These are phyloP conservation scores for Sordaria brevicollis DNA, from an alignment of 495 filamentous ascomycete genomes.

Conservation along the genomic window DNA sequence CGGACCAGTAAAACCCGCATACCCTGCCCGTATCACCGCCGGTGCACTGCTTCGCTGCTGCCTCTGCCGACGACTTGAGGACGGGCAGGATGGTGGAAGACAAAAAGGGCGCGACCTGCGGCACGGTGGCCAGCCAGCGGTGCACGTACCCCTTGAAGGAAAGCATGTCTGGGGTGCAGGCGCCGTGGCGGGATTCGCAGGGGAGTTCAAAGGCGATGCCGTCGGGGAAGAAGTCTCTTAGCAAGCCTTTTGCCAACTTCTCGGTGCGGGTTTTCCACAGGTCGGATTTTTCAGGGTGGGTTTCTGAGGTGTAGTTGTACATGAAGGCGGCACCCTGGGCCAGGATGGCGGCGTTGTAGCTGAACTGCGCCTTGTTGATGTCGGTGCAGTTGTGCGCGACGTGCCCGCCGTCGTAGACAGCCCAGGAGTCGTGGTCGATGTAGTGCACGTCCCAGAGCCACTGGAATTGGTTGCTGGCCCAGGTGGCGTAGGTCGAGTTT, in stretches of 20 bases:
- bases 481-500: conserved; percentile 68
- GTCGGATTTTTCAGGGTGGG: conserved; percentile 10
- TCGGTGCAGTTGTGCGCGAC: conserved; percentile 50
- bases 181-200: conserved; percentile 48
- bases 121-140: conserved; percentile 66
- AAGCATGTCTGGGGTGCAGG: conserved; percentile 64
- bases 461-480: conserved; percentile 64
- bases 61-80: conserved; percentile 50
- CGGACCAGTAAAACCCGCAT: conserved; percentile 47
- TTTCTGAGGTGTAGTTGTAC: conserved; percentile 47
- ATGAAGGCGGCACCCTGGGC: conserved; percentile 68
- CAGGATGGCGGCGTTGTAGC: conserved; percentile 65
- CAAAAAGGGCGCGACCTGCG: conserved; percentile 60
- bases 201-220: conserved; percentile 56
- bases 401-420: conserved; percentile 63
- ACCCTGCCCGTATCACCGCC: conserved; percentile 42
- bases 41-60: conserved; percentile 57
- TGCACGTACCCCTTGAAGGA: conserved; percentile 75
- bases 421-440: conserved; percentile 44
- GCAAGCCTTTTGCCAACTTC: conserved; percentile 46
- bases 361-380: conserved; percentile 55
- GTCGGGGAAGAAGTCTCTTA: conserved; percentile 47
- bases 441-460: conserved; percentile 58
- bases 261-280: conserved; percentile 49
- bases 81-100: conserved; percentile 46